Evolutionary conservation across 2,329 filamentous ascomycete genomes (phyloP).

Genomic region (Hymenoscyphus scutula): DNA sequence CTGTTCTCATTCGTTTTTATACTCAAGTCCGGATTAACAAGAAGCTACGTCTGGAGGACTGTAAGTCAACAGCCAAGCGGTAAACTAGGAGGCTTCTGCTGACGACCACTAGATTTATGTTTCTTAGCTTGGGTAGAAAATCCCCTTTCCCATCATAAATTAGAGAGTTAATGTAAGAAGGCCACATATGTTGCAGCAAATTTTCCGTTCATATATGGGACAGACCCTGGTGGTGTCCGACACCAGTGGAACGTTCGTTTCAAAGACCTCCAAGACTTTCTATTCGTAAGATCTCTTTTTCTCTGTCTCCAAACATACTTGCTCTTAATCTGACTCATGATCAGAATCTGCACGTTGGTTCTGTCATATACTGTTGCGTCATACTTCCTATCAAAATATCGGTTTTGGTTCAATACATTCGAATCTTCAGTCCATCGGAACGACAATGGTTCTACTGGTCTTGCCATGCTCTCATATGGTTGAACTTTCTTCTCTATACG

Average conservation of each 20-base stretch:
- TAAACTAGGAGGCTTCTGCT: not conserved
- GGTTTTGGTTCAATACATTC: not conserved
- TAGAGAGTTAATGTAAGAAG: not conserved
- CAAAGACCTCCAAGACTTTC: not conserved
- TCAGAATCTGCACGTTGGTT: not conserved
- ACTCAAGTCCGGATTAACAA: not conserved
- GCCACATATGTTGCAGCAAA: not conserved
- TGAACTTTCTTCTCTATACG: not conserved
- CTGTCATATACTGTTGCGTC: not conserved
- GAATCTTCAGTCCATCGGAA: not conserved
- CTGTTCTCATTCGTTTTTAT: not conserved
- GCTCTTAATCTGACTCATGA: not conserved
- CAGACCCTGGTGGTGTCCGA: not conserved
- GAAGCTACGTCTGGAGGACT: not conserved
- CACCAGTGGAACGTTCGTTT: conserved; percentile 7
- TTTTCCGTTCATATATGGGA: no score
- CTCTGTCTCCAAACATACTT: not conserved
- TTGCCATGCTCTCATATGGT: conserved; percentile 6
- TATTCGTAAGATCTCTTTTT: not conserved
- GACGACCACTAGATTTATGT: not conserved
- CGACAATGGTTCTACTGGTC: not conserved
- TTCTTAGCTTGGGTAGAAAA: conserved; percentile 2
- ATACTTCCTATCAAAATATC: not conserved
- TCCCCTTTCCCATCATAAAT: no score
- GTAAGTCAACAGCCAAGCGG: not conserved